Base-by-base conservation (phyloP, 1,139 yeast species). In the Geotrichum restrictum region DNA sequence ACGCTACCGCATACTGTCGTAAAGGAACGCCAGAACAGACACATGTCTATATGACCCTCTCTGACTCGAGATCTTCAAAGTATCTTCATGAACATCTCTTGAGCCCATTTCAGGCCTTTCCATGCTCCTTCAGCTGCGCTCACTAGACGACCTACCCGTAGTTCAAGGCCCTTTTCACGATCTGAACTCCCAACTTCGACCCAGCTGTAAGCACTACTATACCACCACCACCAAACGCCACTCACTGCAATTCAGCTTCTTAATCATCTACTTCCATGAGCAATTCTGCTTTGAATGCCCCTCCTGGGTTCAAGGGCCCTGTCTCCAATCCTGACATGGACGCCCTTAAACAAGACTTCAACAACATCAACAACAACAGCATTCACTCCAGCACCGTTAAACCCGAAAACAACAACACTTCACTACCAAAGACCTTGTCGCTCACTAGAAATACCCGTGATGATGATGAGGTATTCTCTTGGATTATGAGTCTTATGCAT, bases 401-500 rank as follows among this genome's bases (percentile, higher is more conserved):
- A 33, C 32, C 42, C 7, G 18, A 33, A 11, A 8, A 6, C 29
- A 5, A 36, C 4, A 5, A 16, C 42, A 2, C 8, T 34, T 33
- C 14, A 18, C 27, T 18, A 49, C 22, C 3, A n/a, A 5, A 18
- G 6, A 3, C 16, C 46, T 19, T 29, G 22, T n/a, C 18, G 13
- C 11, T 14, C 7, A 53, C 49, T 33, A 51, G 61, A 36, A 81
- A 79, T 56, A 89, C 95, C 1, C 71, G 88, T 37, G 88, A 84
- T 57, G 96, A 89, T 67, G 88, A 87, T 56, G 87, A 88, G 65
- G 94, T 91, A 14, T 87, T 84, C 67, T 85, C 83, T 58, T 88
- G 97, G 96, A 86, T 93, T 48, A 78, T 85, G 31, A 97, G 91
- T 66, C 75, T 93, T 51, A 89, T 88, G 38, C 84, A 88, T 54